Evolutionary conservation across 768 basidiomycete species (phyloP), one percentile per base, ranked within the genome.

Genomic region (Sarcodon aspratus): DNA sequence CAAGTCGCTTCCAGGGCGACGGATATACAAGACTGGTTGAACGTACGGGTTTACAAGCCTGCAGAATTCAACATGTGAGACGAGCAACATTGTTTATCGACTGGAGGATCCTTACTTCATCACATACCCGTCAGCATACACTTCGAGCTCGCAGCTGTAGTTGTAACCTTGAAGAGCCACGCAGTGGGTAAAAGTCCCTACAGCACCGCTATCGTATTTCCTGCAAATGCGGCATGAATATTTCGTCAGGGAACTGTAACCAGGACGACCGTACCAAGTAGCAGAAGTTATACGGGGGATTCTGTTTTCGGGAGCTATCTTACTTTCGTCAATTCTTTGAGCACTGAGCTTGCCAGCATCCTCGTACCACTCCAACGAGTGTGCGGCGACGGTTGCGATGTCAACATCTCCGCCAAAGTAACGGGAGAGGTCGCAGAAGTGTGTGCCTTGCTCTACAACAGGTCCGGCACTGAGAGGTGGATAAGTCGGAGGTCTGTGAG

Each of bases 331-430:
- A 49, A 97, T 71, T 17, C 70, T 62, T 58, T 94, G 75, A 64
- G 88, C 90, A 53, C 80, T 80, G 33, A 98, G 77, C 13, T 78
- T 66, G 33, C 95, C 95, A 9, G 95, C 85, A 54, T 80, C 77
- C 65, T 97, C 94, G 61, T 90, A 72, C 85, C 85, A 92, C 61
- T 95, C 94, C 33, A 97, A 74, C 8, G 93, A 90, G 60, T 92
- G 89, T 12, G 94, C 95, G 36, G 63, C 69, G 36, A 91, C 85
- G 33, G 76, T 77, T 46, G 79, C 68, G 52, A 94, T 80, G 60
- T 96, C 89, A 50, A 96, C 90, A 55, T 95, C 89, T 12, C 95
- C 95, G 46, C 94, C 95, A 60, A 98, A 97, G 72, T 95, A 95
- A 55, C 95, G 85, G 36, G 92, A 96, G 40, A 96, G 76, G 68